Evolutionary conservation across 2,329 filamentous ascomycete genomes (phyloP), one percentile per base, ranked within the genome.

Genomic region (Colletotrichum tropicicola): DNA sequence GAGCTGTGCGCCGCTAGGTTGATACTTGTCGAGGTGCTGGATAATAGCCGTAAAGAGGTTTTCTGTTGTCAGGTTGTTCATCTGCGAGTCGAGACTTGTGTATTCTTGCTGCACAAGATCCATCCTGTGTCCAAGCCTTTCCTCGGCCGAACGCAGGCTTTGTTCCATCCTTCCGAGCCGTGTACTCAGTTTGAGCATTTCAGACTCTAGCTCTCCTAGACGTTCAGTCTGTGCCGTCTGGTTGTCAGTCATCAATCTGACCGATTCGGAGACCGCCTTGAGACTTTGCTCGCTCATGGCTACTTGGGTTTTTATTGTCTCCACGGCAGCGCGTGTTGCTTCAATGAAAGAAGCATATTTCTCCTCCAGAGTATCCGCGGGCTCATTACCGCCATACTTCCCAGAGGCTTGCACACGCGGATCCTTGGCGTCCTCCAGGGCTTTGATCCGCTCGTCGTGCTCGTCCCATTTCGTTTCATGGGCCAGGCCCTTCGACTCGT

Each of bases 31-130:
- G 27, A 84, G 72, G 12, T 80, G 72, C 1, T 72, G 71, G 4
- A 81, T 68, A 8, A 86, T 82, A 1, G 73, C 73, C 6, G 77
- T 73, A 13, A 78, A 80, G 25, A 85, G 72, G 2, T 73, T 69
- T 47, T 76, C 80, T 1, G 83, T 82, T 19, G 71, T 77, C 7
- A 89, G 72, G 67, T 84, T 86, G 59, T 80, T 82, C 64, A 80
- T 87, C 65, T 84, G 85, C 0, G 65, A 59, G 69, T 85, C 80
- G 7, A 89, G 68, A 1, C 77, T 71, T 19, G 69, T 69, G 5
- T 84, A 30, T 47, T 79, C 72, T 39, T 78, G 70, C 15, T 77
- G 74, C 6, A 84, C 67, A 5, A 72, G 70, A 0, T 76, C 72
- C 17, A 74, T 69, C 35, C 70, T 73, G 23, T 70, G 71, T 19